Conservation (phyloP, 2,329 filamentous ascomycete species). For the Aspergillus quadrilineatus region DNA sequence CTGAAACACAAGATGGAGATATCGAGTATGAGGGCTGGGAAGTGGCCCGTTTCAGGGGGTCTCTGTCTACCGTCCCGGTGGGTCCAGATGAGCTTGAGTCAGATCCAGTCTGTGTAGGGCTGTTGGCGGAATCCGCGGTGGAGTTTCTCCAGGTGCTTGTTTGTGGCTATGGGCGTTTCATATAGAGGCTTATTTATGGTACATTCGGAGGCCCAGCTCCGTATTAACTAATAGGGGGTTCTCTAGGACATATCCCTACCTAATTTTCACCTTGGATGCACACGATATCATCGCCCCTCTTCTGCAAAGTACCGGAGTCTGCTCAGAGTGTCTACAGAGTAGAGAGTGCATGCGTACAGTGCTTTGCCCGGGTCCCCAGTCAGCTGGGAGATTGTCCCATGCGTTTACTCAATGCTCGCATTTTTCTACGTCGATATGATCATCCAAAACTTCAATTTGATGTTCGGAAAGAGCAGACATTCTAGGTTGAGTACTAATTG, state of each 20-base stretch:
- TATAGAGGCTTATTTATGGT: not conserved
- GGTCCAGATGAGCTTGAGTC: slow-evolving; percentile 1
- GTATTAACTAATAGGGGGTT: too few species aligned
- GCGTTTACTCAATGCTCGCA: not conserved
- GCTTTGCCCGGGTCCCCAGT: too few species aligned
- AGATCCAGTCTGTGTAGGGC: not conserved
- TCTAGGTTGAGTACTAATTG: too few species aligned
- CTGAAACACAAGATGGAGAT: not conserved
- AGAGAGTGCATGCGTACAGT: not conserved
- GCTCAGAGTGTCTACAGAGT: too few species aligned
- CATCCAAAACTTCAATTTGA: not conserved
- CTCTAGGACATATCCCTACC: too few species aligned
- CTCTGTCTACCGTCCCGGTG: not conserved
- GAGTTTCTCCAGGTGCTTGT: not conserved
- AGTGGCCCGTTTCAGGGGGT: not conserved
- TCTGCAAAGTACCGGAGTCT: too few species aligned
- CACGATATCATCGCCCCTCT: too few species aligned
- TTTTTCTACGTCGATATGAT: not conserved
- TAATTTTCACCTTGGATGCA: too few species aligned
- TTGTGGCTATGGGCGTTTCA: not conserved
- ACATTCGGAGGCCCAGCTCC: not conserved
- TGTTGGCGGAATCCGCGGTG: not conserved
- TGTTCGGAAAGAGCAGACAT: not conserved
- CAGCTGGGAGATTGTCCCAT: not conserved
- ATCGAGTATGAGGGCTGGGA: not conserved